A percentile compares a stretch with the other conserved stretches of the same genome.
Conservation (phyloP, 306 rosid species). For the Vicia sativa region DNA sequence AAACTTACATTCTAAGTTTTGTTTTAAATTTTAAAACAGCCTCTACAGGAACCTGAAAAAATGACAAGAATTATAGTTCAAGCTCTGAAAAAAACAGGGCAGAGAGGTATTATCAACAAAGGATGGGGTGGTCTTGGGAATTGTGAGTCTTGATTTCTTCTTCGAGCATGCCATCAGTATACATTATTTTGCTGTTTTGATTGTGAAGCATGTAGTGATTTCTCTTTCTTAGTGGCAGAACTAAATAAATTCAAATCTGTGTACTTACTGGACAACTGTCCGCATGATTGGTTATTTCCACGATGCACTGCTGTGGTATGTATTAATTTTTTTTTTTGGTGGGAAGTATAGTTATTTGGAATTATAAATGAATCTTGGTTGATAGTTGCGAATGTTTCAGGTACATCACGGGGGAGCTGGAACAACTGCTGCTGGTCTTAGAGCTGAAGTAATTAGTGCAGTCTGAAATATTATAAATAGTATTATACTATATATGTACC, state of each 20-base stretch:
- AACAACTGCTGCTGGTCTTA: conserved; percentile 97
- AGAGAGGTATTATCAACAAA: conserved; percentile 89
- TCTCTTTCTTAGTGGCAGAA: conserved; percentile 65
- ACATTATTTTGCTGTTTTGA: conserved; percentile 8
- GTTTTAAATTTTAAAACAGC: conserved; percentile 53
- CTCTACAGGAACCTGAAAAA: conserved; percentile 72
- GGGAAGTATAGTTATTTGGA: conserved; percentile 19
- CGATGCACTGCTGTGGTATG: conserved; percentile 85
- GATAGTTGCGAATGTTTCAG: conserved; percentile 49
- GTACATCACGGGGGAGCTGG: conserved; percentile 99
- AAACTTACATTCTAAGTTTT: conserved; percentile 24
- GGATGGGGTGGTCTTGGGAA: conserved; percentile 98
- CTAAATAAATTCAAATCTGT: conserved; percentile 57
- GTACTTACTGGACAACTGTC: conserved; percentile 85
- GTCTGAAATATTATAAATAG: conserved; percentile 4
- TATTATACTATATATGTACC: not conserved
- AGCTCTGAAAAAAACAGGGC: conserved; percentile 78
- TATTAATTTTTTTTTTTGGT: conserved; percentile 30
- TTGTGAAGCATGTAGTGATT: conserved; percentile 46
- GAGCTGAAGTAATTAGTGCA: conserved; percentile 71
- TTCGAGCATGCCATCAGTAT: conserved; percentile 33
- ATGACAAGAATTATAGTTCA: conserved; percentile 74
- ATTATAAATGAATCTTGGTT: conserved; percentile 28
- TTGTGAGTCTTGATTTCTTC: conserved; percentile 62
- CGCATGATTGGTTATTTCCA: conserved; percentile 95